phyloP scores from a whole-genome alignment of 2,329 filamentous ascomycete species.

The Aureobasidium sp. region DNA sequence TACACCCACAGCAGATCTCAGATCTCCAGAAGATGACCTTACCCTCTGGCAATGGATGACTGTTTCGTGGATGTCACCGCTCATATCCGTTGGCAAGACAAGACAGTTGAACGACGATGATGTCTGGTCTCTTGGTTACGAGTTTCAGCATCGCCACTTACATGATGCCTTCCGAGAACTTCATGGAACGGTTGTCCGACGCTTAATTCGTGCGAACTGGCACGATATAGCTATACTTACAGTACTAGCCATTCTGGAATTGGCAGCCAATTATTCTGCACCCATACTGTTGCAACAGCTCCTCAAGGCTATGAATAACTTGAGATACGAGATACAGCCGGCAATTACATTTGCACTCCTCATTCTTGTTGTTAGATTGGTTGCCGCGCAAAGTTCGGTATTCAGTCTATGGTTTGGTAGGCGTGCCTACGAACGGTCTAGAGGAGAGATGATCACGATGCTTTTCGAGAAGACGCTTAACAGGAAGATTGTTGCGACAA shows the following conservation, averaged over 20 bases:
- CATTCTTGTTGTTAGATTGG: conserved; percentile 51
- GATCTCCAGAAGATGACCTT: conserved; percentile 71
- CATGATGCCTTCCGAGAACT: conserved; percentile 68
- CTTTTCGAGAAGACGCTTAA: conserved; percentile 70
- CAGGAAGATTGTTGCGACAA: conserved; percentile 45
- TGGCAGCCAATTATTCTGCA: conserved; percentile 44
- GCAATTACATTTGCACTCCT: conserved; percentile 59
- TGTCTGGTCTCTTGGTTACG: conserved; percentile 70
- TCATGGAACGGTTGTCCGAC: conserved; percentile 60
- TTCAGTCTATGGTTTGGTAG: conserved; percentile 75
- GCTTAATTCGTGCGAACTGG: conserved; percentile 67
- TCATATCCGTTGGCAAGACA: conserved; percentile 57
- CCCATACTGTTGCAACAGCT: conserved; percentile 67
- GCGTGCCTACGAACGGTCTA: conserved; percentile 71
- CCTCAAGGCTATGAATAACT: conserved; percentile 55
- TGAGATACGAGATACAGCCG: conserved; percentile 41
- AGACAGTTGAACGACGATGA: conserved; percentile 67
- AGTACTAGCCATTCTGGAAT: conserved; percentile 54
- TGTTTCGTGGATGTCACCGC: conserved; percentile 70
- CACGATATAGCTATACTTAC: conserved; percentile 66
- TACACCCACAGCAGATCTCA: conserved; percentile 49
- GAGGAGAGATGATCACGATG: conserved; percentile 81
- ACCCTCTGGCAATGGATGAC: conserved; percentile 77
- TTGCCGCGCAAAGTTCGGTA: conserved; percentile 57
- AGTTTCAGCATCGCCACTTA: conserved; percentile 71